phyloP scores from a whole-genome alignment of 2,329 filamentous ascomycete genomes.

The Colletotrichum godetiae region DNA sequence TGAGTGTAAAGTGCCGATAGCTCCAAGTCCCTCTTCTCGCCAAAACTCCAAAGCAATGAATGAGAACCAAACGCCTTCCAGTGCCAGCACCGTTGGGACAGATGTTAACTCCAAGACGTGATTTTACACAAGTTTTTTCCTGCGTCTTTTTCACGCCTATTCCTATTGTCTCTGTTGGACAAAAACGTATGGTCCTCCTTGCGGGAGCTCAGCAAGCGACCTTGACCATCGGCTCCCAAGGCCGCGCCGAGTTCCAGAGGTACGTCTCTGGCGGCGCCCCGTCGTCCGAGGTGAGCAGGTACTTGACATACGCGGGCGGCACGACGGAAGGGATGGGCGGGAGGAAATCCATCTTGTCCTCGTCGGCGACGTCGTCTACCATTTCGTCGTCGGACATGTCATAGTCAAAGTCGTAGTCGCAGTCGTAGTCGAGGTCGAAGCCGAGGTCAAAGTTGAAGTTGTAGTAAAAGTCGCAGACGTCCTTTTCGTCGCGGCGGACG shows the following conservation, averaged over 20 bases:
- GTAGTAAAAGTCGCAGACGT: conserved; percentile 22
- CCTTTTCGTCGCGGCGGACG: conserved; percentile 9
- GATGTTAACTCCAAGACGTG: background rate
- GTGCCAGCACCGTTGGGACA: background rate
- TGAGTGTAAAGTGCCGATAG: background rate
- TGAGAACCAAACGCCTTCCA: background rate
- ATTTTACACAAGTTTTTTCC: background rate
- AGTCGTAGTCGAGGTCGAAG: conserved; percentile 20
- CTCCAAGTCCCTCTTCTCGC: background rate
- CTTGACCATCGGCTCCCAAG: conserved; percentile 57
- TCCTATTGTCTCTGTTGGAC: background rate
- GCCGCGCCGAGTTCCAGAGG: conserved; percentile 53
- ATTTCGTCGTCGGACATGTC: conserved; percentile 21
- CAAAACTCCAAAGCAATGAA: background rate
- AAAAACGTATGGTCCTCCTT: background rate
- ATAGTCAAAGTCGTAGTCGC: background rate
- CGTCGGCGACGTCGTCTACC: background rate
- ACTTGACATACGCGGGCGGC: conserved; percentile 50
- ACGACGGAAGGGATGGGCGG: conserved; percentile 29
- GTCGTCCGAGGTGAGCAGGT: conserved; percentile 43
- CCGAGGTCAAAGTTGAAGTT: conserved; percentile 30
- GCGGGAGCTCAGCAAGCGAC: conserved; percentile 43
- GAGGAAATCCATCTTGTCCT: conserved; percentile 13
- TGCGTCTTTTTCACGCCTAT: background rate
- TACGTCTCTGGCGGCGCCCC: conserved; percentile 48